Evolutionary conservation across 2,329 filamentous ascomycete genomes (phyloP).

Genomic region (Paracoccidioides lutzii): DNA sequence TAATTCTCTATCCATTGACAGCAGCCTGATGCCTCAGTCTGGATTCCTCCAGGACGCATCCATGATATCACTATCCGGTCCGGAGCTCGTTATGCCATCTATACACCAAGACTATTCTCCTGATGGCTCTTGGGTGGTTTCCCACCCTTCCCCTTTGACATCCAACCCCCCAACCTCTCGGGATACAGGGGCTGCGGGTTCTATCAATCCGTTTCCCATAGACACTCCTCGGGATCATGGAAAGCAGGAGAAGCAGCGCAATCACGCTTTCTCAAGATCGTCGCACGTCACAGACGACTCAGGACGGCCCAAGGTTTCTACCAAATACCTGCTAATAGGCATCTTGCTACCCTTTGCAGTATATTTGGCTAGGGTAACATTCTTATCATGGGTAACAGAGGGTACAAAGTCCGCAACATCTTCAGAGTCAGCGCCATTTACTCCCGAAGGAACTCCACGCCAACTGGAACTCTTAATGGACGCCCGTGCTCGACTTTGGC

Average conservation of each 20-base stretch:
- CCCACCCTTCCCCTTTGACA: not conserved
- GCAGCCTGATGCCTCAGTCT: not conserved
- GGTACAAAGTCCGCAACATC: not conserved
- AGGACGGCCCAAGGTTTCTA: not conserved
- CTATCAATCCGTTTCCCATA: not conserved
- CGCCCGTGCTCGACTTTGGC: not conserved
- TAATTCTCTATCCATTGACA: not conserved
- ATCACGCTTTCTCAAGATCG: not conserved
- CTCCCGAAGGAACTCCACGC: not conserved
- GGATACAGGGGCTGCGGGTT: no score
- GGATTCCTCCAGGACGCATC: not conserved
- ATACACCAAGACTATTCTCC: conserved; percentile 1
- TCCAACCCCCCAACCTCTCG: not conserved
- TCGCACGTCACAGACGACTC: not conserved
- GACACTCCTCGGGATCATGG: not conserved
- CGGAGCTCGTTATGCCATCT: conserved; percentile 6
- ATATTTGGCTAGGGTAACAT: not conserved
- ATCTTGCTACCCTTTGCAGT: not conserved
- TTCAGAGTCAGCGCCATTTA: not conserved
- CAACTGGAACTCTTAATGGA: not conserved
- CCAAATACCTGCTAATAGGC: not conserved
- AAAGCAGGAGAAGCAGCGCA: not conserved
- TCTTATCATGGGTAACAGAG: not conserved
- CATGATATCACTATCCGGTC: not conserved
- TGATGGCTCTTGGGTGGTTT: conserved; percentile 2